Evolutionary conservation across 768 basidiomycete genomes (phyloP), one percentile per base, ranked within the genome.

Genomic region (Phaeotremella skinneri): DNA sequence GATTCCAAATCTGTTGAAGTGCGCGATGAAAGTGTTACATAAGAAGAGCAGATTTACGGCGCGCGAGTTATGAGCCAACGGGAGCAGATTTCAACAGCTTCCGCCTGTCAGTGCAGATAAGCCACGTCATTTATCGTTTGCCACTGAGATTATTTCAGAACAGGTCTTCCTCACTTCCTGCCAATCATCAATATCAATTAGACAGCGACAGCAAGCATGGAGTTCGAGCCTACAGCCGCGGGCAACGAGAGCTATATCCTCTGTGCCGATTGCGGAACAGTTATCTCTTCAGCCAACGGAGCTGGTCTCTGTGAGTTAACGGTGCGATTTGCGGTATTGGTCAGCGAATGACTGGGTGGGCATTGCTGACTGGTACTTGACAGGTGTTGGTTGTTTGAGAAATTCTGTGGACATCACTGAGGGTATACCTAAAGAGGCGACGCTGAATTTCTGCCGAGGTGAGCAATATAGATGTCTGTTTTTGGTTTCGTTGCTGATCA

Each of bases 381-480:
- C 56, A 74, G 72, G 76, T 66, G 74, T 77, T 49, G 76, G 76
- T 17, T 77, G 76, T 61, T 41, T 77, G 42, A 58, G 73, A 56
- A 77, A 66, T 68, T 91, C 89, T 6, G 86, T 98, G 61, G 96
- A 99, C 76, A 94, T 99, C 74, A 98, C 93, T 0, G 94, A 98
- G 75, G 92, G 91, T 14, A 98, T 98, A 52, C 94, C 93, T 5
- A 97, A 72, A 58, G 61, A 78, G 88, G 89, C 93, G 0, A 87
- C 91, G 3, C 82, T 98, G 54, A 89, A 90, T 29, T 97, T 88
- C 75, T 98, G 96, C 79, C 81, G 91, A 56, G 94, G 51, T 52
- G 20, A 52, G 51, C 23, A 4, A 7, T 7, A 50, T 21, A 14
- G 29, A n/a, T 48, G 9, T 23, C 16, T 4, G 37, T 25, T 23